Evolutionary conservation across 2,329 filamentous ascomycete species (phyloP).

Genomic region (Aspergillus sp.): DNA sequence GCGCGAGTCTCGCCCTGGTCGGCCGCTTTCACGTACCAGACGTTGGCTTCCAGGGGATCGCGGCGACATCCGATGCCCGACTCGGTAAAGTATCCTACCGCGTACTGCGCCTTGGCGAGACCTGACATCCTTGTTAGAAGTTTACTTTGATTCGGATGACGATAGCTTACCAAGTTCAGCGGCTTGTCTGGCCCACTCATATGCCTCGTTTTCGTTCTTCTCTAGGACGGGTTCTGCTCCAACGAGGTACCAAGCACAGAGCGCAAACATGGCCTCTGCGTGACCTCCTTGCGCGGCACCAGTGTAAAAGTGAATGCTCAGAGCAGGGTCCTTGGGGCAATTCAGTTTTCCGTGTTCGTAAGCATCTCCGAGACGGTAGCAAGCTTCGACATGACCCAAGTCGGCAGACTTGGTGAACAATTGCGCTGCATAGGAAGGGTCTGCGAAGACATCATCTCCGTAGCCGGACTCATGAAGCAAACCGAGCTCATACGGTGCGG

Average conservation of each 20-base stretch:
- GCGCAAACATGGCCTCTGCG: conserved; percentile 90
- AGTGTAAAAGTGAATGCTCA: conserved; percentile 98
- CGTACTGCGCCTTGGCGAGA: conserved; percentile 78
- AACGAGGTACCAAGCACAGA: conserved; percentile 98
- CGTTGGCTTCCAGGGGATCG: conserved; percentile 94
- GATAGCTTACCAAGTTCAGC: conserved; percentile 75
- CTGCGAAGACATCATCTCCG: conserved; percentile 90
- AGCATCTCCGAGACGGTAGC: conserved; percentile 88
- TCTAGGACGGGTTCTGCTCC: conserved; percentile 90
- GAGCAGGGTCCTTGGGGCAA: conserved; percentile 86
- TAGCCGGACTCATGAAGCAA: conserved; percentile 90
- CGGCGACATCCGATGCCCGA: conserved; percentile 96
- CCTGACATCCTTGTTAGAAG: conserved; percentile 32
- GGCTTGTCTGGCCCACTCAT: conserved; percentile 89
- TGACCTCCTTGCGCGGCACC: conserved; percentile 84
- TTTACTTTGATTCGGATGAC: background rate
- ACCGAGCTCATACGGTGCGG: conserved; percentile 88
- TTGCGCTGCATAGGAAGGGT: conserved; percentile 88
- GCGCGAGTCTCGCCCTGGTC: conserved; percentile 90
- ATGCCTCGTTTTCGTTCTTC: conserved; percentile 94
- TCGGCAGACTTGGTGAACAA: conserved; percentile 94
- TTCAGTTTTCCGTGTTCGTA: conserved; percentile 90
- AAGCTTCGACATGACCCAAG: conserved; percentile 83
- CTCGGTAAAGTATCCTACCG: conserved; percentile 95
- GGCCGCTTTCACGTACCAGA: conserved; percentile 96